Base-by-base conservation (phyloP, 2,329 filamentous ascomycete genomes). In the Ascochyta rabiei region DNA sequence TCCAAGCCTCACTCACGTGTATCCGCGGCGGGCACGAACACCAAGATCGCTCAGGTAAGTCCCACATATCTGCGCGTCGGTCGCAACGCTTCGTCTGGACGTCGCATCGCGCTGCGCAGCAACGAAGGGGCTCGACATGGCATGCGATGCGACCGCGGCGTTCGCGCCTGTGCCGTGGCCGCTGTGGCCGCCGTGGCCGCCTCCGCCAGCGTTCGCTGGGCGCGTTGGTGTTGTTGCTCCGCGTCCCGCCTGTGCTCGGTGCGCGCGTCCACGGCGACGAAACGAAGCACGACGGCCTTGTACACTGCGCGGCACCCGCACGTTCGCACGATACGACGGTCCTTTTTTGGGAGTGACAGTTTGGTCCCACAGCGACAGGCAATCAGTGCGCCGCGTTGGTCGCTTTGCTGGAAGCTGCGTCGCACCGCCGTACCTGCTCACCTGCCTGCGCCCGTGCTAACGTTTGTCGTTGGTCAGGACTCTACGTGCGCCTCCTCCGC, bases 311-410 rank as follows among this genome's bases (percentile, higher is more conserved):
- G 53, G 64, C 31, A 59, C 57, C 57, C 56, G 56, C 52, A 53
- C 45, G 38, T 61, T 60, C 55, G 60, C 65, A 64, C 63, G 60
- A 68, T 69, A 56, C 64, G 57, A 67, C 60, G 51, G 43, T 51
- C 54, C 64, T 55, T 58, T 58, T 67, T 70, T 58, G 60, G 71
- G 69, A 64, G 62, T 74, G 71, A 74, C 73, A 73, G 71, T 67
- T 64, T 56, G 63, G 73, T 75, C 65, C 58, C 68, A 73, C 73
- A 66, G 61, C 66, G 46, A 67, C 58, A 58, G 57, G 58, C 67
- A 67, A 62, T 67, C 62, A 61, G 62, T 60, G 61, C 68, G 63
- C 57, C 64, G 62, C 60, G 61, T 70, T 63, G 57, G 48, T 56
- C 46, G 57, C 66, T 51, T 31, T 37, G 57, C 60, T 61, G 51